phyloP scores from a whole-genome alignment of 2,329 filamentous ascomycete genomes.

The Pestalotiopsis sp. region DNA sequence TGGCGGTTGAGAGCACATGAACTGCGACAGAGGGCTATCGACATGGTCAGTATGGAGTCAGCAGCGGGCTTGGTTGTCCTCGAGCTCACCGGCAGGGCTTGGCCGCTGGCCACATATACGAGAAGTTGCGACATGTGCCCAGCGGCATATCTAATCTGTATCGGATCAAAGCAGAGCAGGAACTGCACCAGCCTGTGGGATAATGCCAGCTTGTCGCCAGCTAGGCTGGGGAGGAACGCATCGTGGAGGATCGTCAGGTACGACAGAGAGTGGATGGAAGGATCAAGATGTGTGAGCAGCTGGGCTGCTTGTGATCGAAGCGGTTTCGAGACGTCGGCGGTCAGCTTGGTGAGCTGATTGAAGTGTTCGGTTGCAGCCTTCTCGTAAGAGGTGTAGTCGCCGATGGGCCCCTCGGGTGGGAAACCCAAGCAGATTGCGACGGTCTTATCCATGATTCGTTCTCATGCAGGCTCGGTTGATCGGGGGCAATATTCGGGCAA shows the following conservation, averaged over 20 bases:
- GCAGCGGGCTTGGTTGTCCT: not conserved
- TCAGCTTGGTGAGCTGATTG: constrained; percentile 38
- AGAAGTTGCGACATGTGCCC: constrained; percentile 46
- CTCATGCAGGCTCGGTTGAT: not conserved
- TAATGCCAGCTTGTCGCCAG: constrained; percentile 30
- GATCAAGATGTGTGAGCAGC: constrained; percentile 51
- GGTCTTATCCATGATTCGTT: constrained; percentile 38
- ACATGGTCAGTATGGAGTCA: constrained; percentile 40
- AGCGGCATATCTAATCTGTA: constrained; percentile 56
- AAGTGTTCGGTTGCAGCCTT: constrained; percentile 40
- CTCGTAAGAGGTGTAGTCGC: constrained; percentile 40
- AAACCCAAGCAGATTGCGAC: constrained; percentile 44
- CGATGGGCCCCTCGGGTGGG: constrained; percentile 31
- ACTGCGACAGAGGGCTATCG: constrained; percentile 49
- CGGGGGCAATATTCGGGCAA: not conserved
- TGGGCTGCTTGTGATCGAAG: constrained; percentile 37
- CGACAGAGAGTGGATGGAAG: constrained; percentile 52
- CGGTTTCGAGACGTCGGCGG: constrained; percentile 33
- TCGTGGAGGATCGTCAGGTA: constrained; percentile 51
- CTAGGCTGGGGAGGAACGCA: constrained; percentile 36
- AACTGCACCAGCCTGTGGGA: constrained; percentile 47
- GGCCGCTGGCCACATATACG: constrained; percentile 39
- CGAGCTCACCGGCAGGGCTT: constrained; percentile 33
- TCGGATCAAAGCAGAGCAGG: constrained; percentile 49
- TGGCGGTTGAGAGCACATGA: constrained; percentile 50